phyloP scores from a whole-genome alignment of 2,329 filamentous ascomycete genomes.

The Alternaria ethzedia region DNA sequence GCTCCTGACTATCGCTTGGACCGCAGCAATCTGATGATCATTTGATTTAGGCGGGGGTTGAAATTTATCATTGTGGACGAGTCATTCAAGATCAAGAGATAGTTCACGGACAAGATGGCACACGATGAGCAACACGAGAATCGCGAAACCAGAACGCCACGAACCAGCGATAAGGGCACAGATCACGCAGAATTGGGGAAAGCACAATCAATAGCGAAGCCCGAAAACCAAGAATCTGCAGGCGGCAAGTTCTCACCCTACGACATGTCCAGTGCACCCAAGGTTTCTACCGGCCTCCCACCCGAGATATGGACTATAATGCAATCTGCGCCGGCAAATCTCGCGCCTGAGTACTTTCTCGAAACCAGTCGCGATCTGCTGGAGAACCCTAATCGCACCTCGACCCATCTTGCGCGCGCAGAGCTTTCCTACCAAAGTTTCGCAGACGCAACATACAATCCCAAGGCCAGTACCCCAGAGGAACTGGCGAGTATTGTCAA shows the following conservation, averaged over 20 bases:
- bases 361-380: slow-evolving; percentile 76
- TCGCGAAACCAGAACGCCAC: background rate
- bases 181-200: no score
- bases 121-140: background rate
- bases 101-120: background rate
- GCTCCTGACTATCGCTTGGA: background rate
- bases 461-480: slow-evolving; percentile 35
- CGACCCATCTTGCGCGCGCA: slow-evolving; percentile 77
- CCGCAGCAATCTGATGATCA: background rate
- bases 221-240: background rate
- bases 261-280: slow-evolving; percentile 33
- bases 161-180: background rate
- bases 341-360: slow-evolving; percentile 67
- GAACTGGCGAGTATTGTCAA: slow-evolving; percentile 54
- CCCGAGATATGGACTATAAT: slow-evolving; percentile 46
- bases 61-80: background rate
- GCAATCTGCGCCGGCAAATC: slow-evolving; percentile 61
- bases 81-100: background rate
- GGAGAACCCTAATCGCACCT: slow-evolving; percentile 80
- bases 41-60: background rate
- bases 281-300: slow-evolving; percentile 37
- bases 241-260: slow-evolving; percentile 43
- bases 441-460: slow-evolving; percentile 45
- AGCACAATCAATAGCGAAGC: background rate
- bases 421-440: slow-evolving; percentile 70